phyloP scores from a whole-genome alignment of 2,329 filamentous ascomycete genomes.

The Diaporthe vaccinii region DNA sequence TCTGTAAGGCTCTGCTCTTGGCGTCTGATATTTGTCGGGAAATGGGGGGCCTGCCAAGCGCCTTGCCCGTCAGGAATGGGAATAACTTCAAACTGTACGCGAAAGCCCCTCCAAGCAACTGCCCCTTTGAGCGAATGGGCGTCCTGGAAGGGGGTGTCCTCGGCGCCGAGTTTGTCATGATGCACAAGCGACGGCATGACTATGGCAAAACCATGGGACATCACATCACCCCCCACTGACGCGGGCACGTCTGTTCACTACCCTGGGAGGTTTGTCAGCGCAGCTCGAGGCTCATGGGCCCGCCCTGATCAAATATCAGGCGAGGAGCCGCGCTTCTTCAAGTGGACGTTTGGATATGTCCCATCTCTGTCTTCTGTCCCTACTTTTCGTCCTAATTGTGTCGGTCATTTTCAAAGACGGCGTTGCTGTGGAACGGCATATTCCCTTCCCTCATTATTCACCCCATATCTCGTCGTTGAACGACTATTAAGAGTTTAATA shows the following conservation, averaged over 20 bases:
- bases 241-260: not conserved
- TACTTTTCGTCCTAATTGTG: not conserved
- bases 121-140: constrained; percentile 22
- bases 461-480: constrained; percentile 9
- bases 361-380: constrained; percentile 2
- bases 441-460: not conserved
- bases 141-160: constrained; percentile 1
- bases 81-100: constrained; percentile 32
- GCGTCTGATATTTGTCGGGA: constrained; percentile 24
- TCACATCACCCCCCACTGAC: constrained; percentile 21
- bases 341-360: not conserved
- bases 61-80: constrained; percentile 20
- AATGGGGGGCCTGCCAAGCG: constrained; percentile 29
- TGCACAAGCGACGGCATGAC: constrained; percentile 29
- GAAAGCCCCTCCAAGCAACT: constrained; percentile 19
- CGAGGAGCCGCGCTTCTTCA: not conserved
- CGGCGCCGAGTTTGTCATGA: constrained; percentile 26
- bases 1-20: constrained; percentile 30
- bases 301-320: constrained; percentile 7
- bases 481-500: constrained; percentile 27
- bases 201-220: constrained; percentile 24
- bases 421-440: constrained; percentile 22
- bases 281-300: constrained; percentile 9
- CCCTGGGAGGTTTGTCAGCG: constrained; percentile 9
- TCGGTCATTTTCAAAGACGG: constrained; percentile 13